Base-by-base conservation (phyloP, 139 green algal genomes). In the Chlamydomonas sp. region DNA sequence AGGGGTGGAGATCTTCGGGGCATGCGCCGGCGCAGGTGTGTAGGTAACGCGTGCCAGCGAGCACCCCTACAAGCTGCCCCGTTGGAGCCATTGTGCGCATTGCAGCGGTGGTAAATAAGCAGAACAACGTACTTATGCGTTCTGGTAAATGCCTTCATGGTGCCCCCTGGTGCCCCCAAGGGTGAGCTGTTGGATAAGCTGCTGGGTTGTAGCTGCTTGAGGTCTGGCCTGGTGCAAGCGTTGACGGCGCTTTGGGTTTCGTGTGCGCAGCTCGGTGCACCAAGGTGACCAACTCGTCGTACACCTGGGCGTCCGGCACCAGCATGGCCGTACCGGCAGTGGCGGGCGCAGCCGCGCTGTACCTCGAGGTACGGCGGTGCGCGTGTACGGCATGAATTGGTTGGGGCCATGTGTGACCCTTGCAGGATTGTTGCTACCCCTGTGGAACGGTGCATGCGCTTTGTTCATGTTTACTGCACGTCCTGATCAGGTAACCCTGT, bases 311-410 rank as follows among this genome's bases (percentile, higher is more conserved):
- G 6, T 91, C 84, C 0, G 95, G 94, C 20, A 96, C 94, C 12
- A 91, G 77, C 90, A 97, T 97, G 94, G 94, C 95, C 3, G 95
- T 93, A 8, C 95, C 95, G 0, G 92, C 96, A 78, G 95, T 97
- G 3, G 94, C 93, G 6, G 95, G 93, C 17, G 83, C 91, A 0
- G 94, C 92, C 8, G 95, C 95, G 18, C 85, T 96, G 57, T 97
- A 95, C 85, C 90, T 97, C 1, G 84, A 78, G 57, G 62, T 89
- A 3, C 68, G 68, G 15, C 17, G 9, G 16, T 6, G 68, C 67
- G 31, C 64, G 76, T 49, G 1, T 4, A 7, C 71, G 3, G 14
- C 6, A 76, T 6, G 71, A 17, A 58, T 6, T 6, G 17, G 3
- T 78, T 31, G 67, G 67, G 14, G 67, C 18, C 14, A 73, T 20